A percentile compares a stretch with the other conserved stretches of the same genome.
Conservation (phyloP, 768 basidiomycete species). For the Cystofilobasidium bisporidii region DNA sequence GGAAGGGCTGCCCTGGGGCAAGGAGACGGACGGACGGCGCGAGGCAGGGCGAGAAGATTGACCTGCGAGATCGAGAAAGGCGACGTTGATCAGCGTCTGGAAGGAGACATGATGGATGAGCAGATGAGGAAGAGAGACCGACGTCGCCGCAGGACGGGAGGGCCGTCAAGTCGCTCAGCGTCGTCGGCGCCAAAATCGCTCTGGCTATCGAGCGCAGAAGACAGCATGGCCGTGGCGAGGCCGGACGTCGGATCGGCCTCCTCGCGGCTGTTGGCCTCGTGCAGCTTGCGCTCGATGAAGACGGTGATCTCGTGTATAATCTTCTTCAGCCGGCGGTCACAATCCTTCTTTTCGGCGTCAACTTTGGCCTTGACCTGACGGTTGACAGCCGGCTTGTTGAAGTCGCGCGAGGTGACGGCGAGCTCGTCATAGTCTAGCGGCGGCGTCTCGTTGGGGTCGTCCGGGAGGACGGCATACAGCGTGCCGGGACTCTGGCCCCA, state of each 20-base stretch:
- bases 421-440: neutral
- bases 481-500: slow-evolving; percentile 40
- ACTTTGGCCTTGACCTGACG: slow-evolving; percentile 88
- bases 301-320: slow-evolving; percentile 88
- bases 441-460: slow-evolving; percentile 20
- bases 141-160: neutral
- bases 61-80: too few relatives aligned
- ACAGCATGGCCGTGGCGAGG: neutral
- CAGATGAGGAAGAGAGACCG: too few relatives aligned
- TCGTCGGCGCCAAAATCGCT: slow-evolving; percentile 31
- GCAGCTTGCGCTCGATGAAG: slow-evolving; percentile 84
- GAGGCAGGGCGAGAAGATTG: slow-evolving; percentile 21
- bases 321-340: slow-evolving; percentile 90
- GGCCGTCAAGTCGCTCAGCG: slow-evolving; percentile 58
- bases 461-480: slow-evolving; percentile 32
- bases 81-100: too few relatives aligned
- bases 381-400: slow-evolving; percentile 44
- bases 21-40: slow-evolving; percentile 37
- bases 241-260: slow-evolving; percentile 36
- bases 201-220: slow-evolving; percentile 45
- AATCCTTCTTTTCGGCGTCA: slow-evolving; percentile 86
- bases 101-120: too few relatives aligned
- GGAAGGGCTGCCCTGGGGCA: slow-evolving; percentile 20
- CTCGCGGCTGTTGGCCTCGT: slow-evolving; percentile 58
- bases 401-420: slow-evolving; percentile 7